phyloP scores from a whole-genome alignment of 352 stramenopile species.

The Phytophthora agathidicida region DNA sequence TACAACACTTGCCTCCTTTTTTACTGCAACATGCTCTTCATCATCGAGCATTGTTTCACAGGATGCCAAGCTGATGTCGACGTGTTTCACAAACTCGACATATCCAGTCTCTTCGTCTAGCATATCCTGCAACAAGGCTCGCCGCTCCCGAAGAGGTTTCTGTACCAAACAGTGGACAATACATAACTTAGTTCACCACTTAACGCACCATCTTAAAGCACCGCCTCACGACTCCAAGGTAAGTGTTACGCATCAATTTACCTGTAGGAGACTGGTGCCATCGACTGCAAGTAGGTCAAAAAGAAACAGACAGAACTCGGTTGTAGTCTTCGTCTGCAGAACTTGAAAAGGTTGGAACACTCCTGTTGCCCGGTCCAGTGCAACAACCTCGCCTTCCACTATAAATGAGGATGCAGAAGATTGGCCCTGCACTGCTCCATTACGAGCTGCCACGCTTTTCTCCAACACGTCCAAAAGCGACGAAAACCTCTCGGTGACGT shows the following conservation, averaged over 20 bases:
- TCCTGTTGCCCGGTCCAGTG: conserved; percentile 54
- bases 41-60: background rate
- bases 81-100: conserved; percentile 68
- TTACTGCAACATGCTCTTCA: background rate
- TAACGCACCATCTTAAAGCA: conserved; percentile 2
- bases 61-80: conserved; percentile 48
- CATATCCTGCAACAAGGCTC: conserved; percentile 39
- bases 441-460: conserved; percentile 25
- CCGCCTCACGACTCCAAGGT: background rate
- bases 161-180: conserved; percentile 8
- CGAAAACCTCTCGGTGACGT: conserved; percentile 72
- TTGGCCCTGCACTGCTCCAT: conserved; percentile 1
- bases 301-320: conserved; percentile 77
- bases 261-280: conserved; percentile 51
- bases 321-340: conserved; percentile 75
- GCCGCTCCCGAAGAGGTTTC: conserved; percentile 53
- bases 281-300: conserved; percentile 78
- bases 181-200: too few relatives aligned
- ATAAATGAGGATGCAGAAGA: conserved; percentile 49
- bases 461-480: conserved; percentile 56
- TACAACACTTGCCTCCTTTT: conserved; percentile 19
- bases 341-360: conserved; percentile 78
- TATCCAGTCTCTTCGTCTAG: conserved; percentile 44
- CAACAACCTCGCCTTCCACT: conserved; percentile 81
- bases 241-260: conserved; percentile 11